Percentiles rank a stretch among this genome's conserved stretches.
Conservation (phyloP, 2,329 filamentous ascomycete species). For the Xylariaceae sp. region DNA sequence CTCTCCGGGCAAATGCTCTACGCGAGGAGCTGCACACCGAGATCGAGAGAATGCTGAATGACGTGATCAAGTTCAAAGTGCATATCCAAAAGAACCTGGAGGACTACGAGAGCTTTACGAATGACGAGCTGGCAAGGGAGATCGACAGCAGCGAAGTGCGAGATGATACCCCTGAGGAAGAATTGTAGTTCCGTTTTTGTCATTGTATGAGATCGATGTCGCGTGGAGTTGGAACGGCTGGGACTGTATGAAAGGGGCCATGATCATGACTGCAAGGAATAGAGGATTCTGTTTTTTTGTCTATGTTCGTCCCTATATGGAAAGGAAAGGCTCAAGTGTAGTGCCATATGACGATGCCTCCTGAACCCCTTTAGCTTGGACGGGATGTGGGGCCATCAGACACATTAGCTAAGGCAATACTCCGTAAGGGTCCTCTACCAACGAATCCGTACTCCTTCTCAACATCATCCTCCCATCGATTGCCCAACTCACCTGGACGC, state of each 20-base stretch:
- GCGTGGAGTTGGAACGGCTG: slow-evolving; percentile 12
- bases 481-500: too few relatives aligned
- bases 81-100: slow-evolving; percentile 89
- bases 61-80: slow-evolving; percentile 98
- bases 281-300: too few relatives aligned
- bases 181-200: slow-evolving; percentile 27
- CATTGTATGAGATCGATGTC: slow-evolving; percentile 3
- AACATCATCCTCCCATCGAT: too few relatives aligned
- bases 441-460: too few relatives aligned
- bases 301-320: too few relatives aligned
- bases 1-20: slow-evolving; percentile 71
- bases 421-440: too few relatives aligned
- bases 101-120: slow-evolving; percentile 89
- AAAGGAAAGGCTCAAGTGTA: too few relatives aligned
- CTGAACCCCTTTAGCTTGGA: too few relatives aligned
- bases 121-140: slow-evolving; percentile 85
- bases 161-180: slow-evolving; percentile 46
- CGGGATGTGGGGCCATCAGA: too few relatives aligned
- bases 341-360: too few relatives aligned
- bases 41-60: slow-evolving; percentile 91
- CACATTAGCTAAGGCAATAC: too few relatives aligned
- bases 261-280: slow-evolving; percentile 12
- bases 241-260: too few relatives aligned
- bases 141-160: slow-evolving; percentile 55
- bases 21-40: slow-evolving; percentile 98